These are phyloP conservation scores for Eruca vesicaria DNA, from an alignment of 441 rosid genomes.

Conservation along the genomic window DNA sequence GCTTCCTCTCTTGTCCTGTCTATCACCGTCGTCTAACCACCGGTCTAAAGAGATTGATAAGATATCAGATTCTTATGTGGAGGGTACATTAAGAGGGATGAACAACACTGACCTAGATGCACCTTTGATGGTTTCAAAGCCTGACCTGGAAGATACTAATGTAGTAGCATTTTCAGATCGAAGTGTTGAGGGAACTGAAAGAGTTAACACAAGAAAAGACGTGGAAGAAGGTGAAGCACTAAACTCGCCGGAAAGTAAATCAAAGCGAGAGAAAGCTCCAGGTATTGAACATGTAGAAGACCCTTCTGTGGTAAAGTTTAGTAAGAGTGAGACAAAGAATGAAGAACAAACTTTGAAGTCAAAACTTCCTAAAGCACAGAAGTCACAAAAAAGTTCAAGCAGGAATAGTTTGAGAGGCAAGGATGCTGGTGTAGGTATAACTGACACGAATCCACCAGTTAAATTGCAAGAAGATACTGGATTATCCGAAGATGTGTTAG, in stretches of 20 bases:
- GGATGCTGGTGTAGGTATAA: slow-evolving; percentile 47
- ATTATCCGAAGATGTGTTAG: slow-evolving; percentile 60
- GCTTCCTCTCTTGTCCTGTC: slow-evolving; percentile 69
- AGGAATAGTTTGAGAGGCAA: slow-evolving; percentile 47
- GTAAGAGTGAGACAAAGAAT: slow-evolving; percentile 24
- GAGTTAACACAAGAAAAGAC: slow-evolving; percentile 16
- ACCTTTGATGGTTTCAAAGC: slow-evolving; percentile 32
- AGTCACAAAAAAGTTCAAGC: slow-evolving; percentile 51
- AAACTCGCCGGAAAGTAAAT: slow-evolving; percentile 7
- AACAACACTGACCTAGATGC: slow-evolving; percentile 33
- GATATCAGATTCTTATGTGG: slow-evolving; percentile 37
- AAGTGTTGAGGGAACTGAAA: slow-evolving; percentile 14
- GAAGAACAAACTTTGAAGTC: slow-evolving; percentile 13
- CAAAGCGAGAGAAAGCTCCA: slow-evolving; percentile 21
- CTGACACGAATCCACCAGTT: slow-evolving; percentile 41
- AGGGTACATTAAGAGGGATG: slow-evolving; percentile 35
- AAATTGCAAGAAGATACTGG: slow-evolving; percentile 44
- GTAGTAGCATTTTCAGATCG: slow-evolving; percentile 13
- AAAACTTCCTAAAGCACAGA: slow-evolving; percentile 40
- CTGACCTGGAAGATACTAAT: slow-evolving; percentile 7
- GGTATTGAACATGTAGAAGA: slow-evolving; percentile 1
- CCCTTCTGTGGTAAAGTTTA: slow-evolving; percentile 15
- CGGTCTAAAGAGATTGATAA: slow-evolving; percentile 37
- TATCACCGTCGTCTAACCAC: slow-evolving; percentile 39
- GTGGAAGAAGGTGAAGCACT: slow-evolving; percentile 12